Evolutionary conservation across 768 basidiomycete species (phyloP), one percentile per base, ranked within the genome.

Genomic region (Collybia mongolica): DNA sequence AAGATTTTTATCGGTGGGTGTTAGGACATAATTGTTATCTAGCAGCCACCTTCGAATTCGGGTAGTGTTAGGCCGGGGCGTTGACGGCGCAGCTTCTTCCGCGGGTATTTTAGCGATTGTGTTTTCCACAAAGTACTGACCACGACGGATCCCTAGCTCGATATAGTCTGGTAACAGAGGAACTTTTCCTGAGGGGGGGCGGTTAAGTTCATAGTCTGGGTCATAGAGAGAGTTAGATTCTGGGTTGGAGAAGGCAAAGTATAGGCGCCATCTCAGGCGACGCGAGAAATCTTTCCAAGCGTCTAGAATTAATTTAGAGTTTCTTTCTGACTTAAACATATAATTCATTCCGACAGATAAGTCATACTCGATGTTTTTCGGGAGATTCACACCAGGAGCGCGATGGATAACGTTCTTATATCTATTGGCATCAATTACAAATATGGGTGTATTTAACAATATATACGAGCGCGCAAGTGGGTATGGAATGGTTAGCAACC

Each of bases 1-100:
- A 14, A 64, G 43, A 43, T 65, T 65, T 45, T 65, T 65, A 48
- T 65, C 62, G 4, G 64, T 63, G 18, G 19, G 39, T 6, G 64
- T 60, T 9, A 64, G 54, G 28, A 62, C 44, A 41, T 59, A 60
- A 22, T 61, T 40, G 42, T 64, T 53, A n/a, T 44, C 50, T 38
- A 39, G 22, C 19, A 64, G 42, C 42, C 50, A 63, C 41, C 32
- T 14, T 40, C 40, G 45, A 46, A 57, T 41, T 2, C 37, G 53
- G 53, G 32, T 41, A 29, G 19, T 40, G 49, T 6, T 53, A 55
- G 23, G 48, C 42, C 24, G 50, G 47, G 50, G 51, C 22, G 20
- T 46, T 48, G 7, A 18, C 8, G 14, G 28, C 40, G 20, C 17
- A 14, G 22, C 39, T 3, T 24, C 44, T 37, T 58, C 57, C 19